Percentiles rank a stretch among this genome's conserved stretches.
phyloP scores from a whole-genome alignment of 192 early-diverging fungal genomes.

The Spizellomyces sp. region DNA sequence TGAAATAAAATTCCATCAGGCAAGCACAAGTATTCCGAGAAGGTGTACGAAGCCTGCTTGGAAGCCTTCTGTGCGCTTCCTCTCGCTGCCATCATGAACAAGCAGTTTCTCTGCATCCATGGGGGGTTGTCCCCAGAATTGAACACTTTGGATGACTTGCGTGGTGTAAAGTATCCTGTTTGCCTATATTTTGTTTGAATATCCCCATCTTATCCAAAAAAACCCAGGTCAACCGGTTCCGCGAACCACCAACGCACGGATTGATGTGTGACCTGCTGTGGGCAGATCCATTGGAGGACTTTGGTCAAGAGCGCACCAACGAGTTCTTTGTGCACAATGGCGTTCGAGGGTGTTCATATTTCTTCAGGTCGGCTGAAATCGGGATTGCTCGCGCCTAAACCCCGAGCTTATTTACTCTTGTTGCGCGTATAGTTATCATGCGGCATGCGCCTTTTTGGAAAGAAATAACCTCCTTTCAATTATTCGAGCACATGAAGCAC shows the following conservation, averaged over 20 bases:
- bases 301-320: constrained; percentile 91
- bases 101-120: constrained; percentile 95
- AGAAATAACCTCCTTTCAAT: constrained; percentile 91
- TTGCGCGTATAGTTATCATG: constrained; percentile 68
- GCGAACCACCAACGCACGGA: constrained; percentile 91
- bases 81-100: constrained; percentile 92
- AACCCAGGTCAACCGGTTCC: constrained; percentile 81
- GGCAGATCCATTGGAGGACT: constrained; percentile 96
- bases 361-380: constrained; percentile 65
- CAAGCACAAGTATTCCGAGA: constrained; percentile 91
- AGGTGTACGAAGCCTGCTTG: constrained; percentile 88
- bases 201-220: neutral
- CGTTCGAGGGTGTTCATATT: constrained; percentile 94
- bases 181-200: constrained; percentile 3
- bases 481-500: constrained; percentile 97
- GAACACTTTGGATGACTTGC: constrained; percentile 87
- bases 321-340: constrained; percentile 91
- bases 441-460: constrained; percentile 92
- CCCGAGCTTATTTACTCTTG: neutral
- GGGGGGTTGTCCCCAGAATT: constrained; percentile 94
- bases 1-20: constrained; percentile 48
- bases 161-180: constrained; percentile 43
- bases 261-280: constrained; percentile 94
- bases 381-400: neutral
- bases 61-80: constrained; percentile 91